Conservation (phyloP, 2,329 filamentous ascomycete species). For the Exophiala calicioides region DNA sequence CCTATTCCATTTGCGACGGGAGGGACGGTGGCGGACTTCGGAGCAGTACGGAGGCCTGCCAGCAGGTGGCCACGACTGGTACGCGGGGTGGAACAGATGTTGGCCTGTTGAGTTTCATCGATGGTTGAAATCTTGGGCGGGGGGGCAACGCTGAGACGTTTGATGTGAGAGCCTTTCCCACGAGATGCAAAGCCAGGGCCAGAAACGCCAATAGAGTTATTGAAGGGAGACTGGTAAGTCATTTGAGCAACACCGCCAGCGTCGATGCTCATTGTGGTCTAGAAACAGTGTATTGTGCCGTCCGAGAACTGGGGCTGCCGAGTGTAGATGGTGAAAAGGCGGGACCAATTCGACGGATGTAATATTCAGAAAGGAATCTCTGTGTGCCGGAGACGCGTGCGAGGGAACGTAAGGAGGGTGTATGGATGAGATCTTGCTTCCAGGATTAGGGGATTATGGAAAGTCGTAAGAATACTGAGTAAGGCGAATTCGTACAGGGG, state of each 20-base stretch:
- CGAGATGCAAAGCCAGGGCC: constrained; percentile 81
- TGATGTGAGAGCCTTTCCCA: constrained; percentile 80
- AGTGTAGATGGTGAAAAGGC: constrained; percentile 5
- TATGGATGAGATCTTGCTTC: constrained; percentile 7
- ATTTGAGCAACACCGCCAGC: constrained; percentile 99
- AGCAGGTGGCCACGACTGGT: constrained; percentile 94
- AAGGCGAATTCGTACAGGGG: constrained; percentile 9
- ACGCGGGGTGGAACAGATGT: constrained; percentile 75
- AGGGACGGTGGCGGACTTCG: constrained; percentile 78
- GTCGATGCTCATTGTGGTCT: constrained; percentile 61
- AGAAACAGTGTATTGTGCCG: constrained; percentile 17
- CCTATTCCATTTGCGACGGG: constrained; percentile 58
- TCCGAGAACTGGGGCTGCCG: constrained; percentile 5
- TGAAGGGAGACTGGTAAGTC: constrained; percentile 78
- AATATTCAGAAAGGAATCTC: constrained; percentile 11
- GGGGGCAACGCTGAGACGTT: constrained; percentile 80
- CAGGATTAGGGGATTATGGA: constrained; percentile 21
- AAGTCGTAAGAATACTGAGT: constrained; percentile 16
- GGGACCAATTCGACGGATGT: constrained; percentile 3
- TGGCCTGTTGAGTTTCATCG: constrained; percentile 65
- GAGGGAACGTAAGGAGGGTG: constrained; percentile 17
- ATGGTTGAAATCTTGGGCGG: constrained; percentile 66
- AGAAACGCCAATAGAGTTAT: constrained; percentile 72
- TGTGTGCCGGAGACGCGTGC: constrained; percentile 18
- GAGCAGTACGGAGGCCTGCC: constrained; percentile 87